A percentile compares a stretch with the other conserved stretches of the same genome.
Conservation (phyloP, 352 stramenopile species). For the Globisporangium viniferum region DNA sequence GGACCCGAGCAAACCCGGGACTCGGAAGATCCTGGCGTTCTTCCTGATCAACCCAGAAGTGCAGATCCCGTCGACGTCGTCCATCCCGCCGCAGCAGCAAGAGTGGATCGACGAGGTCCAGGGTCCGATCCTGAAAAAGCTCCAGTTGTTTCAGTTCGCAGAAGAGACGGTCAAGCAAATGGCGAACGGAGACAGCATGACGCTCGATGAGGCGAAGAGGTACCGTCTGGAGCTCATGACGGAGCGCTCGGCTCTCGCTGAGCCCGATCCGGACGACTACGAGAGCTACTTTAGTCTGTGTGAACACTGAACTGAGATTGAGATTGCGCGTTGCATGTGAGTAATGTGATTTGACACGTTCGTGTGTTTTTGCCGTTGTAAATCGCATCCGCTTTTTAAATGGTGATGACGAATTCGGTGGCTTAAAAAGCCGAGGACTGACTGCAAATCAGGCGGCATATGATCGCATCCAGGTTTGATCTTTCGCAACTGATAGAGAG, state of each 20-base stretch:
- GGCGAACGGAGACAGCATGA: conserved; percentile 19
- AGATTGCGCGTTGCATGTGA: not conserved
- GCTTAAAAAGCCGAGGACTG: not conserved
- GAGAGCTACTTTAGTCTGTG: conserved; percentile 15
- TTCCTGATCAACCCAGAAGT: conserved; percentile 40
- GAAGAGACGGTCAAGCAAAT: conserved; percentile 21
- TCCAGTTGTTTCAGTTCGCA: conserved; percentile 15
- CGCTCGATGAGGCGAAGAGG: conserved; percentile 19
- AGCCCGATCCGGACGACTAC: conserved; percentile 3
- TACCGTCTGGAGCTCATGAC: conserved; percentile 29
- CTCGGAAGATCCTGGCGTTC: conserved; percentile 45
- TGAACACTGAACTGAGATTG: conserved; percentile 7
- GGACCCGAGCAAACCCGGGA: conserved; percentile 27
- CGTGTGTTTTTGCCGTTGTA: not conserved
- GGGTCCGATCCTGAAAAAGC: conserved; percentile 7
- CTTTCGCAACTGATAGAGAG: not conserved
- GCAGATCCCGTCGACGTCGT: conserved; percentile 27
- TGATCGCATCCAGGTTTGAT: not conserved
- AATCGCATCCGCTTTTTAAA: too few relatives aligned
- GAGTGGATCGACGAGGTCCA: conserved; percentile 25
- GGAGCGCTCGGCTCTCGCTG: conserved; percentile 12
- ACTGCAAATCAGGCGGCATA: not conserved
- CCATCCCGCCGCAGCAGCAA: conserved; percentile 39
- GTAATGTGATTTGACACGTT: too few relatives aligned
- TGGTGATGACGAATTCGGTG: not conserved